Evolutionary conservation across 805 yeast genomes (phyloP), one percentile per base, ranked within the genome.

Genomic region (Yarrowia deformans): DNA sequence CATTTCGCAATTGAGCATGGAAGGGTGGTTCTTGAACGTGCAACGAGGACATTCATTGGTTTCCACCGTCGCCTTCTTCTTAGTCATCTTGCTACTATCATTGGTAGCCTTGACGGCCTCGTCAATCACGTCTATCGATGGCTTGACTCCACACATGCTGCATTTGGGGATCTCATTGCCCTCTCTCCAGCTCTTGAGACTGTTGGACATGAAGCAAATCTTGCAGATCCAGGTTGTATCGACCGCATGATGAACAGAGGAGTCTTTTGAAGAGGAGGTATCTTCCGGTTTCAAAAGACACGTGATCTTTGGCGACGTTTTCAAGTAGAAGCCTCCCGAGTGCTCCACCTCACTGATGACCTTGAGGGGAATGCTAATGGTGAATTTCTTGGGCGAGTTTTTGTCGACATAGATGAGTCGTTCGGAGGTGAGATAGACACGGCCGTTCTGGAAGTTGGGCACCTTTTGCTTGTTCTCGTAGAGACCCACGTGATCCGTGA

Each of bases 21-120:
- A 86, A 0, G 93, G 90, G 77, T 93, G 97, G 76, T 94, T 95
- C 13, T 86, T 79, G 74, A 93, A 94, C 0, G 98, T 91, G 73
- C 97, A 91, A 13, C 81, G 76, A 3, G 86, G 82, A 70, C 90
- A 87, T 19, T 72, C 19, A 14, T n/a, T 40, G n/a, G 42, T 54
- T n/a, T 50, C 10, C 8, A 35, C 46, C 3, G 8, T 18, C 9
- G 34, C 35, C 35, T 18, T 45, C 39, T 61, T 40, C 32, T 64
- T 64, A 9, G 60, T 50, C 49, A 39, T 40, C 29, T 49, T 50
- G n/a, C 14, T 50, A 39, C 40, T 19, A 1, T 40, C 58, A 10
- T 18, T 23, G 3, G 42, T 16, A 10, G 34, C 40, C 52, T 50
- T 23, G 1, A 40, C 50, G 6, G 69, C 61, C 16, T 39, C 32